Conservation (phyloP, 495 filamentous ascomycete species). For the Tetracladium setigerum region DNA sequence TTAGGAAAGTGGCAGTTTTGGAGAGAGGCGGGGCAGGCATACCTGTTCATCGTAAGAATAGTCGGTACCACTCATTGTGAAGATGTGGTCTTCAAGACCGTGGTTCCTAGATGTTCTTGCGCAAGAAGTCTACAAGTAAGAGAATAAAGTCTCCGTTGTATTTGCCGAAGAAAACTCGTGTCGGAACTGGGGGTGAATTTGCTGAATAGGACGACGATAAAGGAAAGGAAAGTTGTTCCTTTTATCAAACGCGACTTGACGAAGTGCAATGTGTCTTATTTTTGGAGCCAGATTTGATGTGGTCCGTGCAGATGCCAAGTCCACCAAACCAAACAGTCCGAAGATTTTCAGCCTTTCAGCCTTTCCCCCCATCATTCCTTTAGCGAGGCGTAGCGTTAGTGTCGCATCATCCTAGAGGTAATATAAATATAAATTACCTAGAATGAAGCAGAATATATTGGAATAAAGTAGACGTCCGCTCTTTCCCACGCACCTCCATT, state of each 20-base stretch:
- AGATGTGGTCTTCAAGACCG: conserved; percentile 15
- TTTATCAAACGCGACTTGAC: conserved; percentile 5
- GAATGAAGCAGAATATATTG: too few relatives aligned
- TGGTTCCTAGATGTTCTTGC: conserved; percentile 3
- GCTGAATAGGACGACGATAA: conserved; percentile 1
- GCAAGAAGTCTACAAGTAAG: not conserved
- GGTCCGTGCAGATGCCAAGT: too few relatives aligned
- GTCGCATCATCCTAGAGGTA: too few relatives aligned
- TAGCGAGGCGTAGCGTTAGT: too few relatives aligned
- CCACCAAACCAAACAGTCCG: too few relatives aligned
- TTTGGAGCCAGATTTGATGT: too few relatives aligned
- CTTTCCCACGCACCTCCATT: too few relatives aligned
- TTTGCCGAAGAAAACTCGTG: not conserved
- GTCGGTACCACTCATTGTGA: conserved; percentile 45
- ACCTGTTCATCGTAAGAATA: conserved; percentile 97
- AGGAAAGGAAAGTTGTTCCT: not conserved
- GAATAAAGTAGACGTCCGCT: too few relatives aligned
- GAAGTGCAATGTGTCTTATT: conserved; percentile 9
- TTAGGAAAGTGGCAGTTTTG: conserved; percentile 2
- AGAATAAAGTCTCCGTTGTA: not conserved
- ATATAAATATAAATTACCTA: too few relatives aligned
- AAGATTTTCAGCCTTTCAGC: too few relatives aligned
- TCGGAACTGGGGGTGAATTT: not conserved
- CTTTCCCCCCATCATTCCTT: too few relatives aligned
- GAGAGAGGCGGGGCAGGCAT: conserved; percentile 9